These are phyloP conservation scores for Neurospora sp. DNA, from an alignment of 495 filamentous ascomycete species.

Conservation along the genomic window DNA sequence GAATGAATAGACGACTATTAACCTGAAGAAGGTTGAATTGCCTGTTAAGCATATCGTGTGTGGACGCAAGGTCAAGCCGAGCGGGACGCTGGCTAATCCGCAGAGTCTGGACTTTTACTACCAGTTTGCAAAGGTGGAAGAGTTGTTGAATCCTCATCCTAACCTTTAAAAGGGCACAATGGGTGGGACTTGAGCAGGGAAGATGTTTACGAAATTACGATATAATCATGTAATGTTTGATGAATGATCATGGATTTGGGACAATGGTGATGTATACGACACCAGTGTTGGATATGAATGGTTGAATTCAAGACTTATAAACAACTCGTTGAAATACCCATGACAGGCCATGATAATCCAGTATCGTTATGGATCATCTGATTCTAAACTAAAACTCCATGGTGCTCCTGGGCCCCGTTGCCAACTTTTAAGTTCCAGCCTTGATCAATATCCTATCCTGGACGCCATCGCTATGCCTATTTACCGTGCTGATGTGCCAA, in stretches of 20 bases:
- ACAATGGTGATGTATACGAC: neutral
- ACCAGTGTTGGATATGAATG: neutral
- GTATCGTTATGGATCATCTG: neutral
- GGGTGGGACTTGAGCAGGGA: neutral
- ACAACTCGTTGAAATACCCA: neutral
- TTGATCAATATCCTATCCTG: neutral
- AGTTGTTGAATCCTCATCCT: constrained; percentile 28
- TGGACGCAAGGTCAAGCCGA: constrained; percentile 62
- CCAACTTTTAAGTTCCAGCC: neutral
- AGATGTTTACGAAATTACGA: neutral
- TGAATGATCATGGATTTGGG: neutral
- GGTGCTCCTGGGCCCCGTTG: neutral
- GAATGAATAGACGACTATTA: constrained; percentile 56
- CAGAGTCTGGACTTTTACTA: constrained; percentile 68
- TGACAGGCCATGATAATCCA: neutral
- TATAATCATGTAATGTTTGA: neutral
- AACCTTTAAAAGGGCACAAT: neutral
- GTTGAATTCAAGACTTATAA: neutral
- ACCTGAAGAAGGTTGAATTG: constrained; percentile 77
- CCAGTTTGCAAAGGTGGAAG: constrained; percentile 68
- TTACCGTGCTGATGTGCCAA: neutral
- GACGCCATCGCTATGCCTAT: neutral
- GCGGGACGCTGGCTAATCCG: constrained; percentile 68
- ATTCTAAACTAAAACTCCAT: neutral
- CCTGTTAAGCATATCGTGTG: constrained; percentile 80